These are phyloP conservation scores for Alternaria ethzedia DNA, from an alignment of 2,329 filamentous ascomycete genomes.

Conservation along the genomic window DNA sequence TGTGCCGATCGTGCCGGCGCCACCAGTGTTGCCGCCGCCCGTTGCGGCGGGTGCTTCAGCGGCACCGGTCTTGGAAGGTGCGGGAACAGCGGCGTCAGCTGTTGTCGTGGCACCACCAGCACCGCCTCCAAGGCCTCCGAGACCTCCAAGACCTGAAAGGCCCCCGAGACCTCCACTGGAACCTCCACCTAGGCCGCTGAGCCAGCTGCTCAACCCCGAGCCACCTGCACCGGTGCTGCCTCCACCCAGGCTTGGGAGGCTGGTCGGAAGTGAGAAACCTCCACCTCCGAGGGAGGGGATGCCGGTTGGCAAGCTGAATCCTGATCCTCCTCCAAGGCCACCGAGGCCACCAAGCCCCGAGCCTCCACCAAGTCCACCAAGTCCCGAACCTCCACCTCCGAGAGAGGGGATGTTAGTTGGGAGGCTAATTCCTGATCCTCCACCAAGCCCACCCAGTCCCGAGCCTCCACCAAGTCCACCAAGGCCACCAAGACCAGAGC, in stretches of 20 bases:
- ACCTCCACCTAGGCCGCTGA: not conserved
- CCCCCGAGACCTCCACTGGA: not conserved
- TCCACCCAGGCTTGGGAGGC: not conserved
- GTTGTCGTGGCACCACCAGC: not conserved
- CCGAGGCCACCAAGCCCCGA: not conserved
- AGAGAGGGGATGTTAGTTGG: not conserved
- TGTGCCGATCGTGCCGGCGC: constrained; percentile 19
- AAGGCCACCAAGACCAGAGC: not conserved
- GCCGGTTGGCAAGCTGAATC: not conserved
- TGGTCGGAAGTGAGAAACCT: not conserved
- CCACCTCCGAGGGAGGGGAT: not conserved
- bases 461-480: not conserved
- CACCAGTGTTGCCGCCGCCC: not conserved
- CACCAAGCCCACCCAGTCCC: not conserved
- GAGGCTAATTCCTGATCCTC: not conserved
- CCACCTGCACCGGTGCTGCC: not conserved
- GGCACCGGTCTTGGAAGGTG: not conserved
- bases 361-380: not conserved
- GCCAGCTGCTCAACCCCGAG: not conserved
- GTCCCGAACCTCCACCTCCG: not conserved
- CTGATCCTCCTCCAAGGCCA: not conserved
- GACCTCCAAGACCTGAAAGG: not conserved
- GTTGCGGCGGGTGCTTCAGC: not conserved
- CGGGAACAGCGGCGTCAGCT: not conserved
- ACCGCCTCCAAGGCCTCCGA: constrained; percentile 3